Conservation (phyloP, 495 filamentous ascomycete genomes). For the Mytilinidion resinicola region DNA sequence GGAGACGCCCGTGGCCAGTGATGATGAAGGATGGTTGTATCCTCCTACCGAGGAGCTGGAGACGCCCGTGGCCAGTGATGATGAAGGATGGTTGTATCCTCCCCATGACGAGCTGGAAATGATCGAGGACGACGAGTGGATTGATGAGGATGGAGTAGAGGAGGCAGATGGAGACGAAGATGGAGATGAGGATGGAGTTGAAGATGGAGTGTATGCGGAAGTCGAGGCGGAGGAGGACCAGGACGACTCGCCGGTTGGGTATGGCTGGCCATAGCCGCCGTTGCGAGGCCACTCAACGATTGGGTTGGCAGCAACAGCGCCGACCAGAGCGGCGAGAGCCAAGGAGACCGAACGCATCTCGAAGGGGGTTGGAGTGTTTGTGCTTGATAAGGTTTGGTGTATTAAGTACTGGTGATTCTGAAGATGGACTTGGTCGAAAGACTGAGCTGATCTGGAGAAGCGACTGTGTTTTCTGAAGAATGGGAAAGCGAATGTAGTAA, state of each 20-base stretch:
- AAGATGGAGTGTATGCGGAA: not conserved
- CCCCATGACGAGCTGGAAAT: too few relatives aligned
- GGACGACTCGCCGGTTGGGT: not conserved
- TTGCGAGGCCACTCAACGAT: slow-evolving; percentile 9
- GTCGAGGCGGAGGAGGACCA: not conserved
- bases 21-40: too few relatives aligned
- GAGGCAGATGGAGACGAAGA: not conserved
- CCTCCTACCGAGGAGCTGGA: too few relatives aligned
- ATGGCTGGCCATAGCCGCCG: not conserved
- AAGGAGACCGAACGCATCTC: slow-evolving; percentile 20
- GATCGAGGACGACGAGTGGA: not conserved
- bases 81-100: too few relatives aligned
- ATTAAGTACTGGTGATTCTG: slow-evolving; percentile 15
- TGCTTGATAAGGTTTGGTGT: not conserved
- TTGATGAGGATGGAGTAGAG: not conserved
- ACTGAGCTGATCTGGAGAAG: slow-evolving; percentile 7
- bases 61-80: too few relatives aligned
- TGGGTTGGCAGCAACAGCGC: slow-evolving; percentile 22
- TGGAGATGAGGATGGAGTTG: not conserved
- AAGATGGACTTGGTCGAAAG: slow-evolving; percentile 12
- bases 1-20: too few relatives aligned
- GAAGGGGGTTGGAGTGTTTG: slow-evolving; percentile 1
- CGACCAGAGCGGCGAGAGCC: slow-evolving; percentile 20
- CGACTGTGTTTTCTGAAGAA: slow-evolving; percentile 17
- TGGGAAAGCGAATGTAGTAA: slow-evolving; percentile 20